Base-by-base conservation (phyloP, 2,329 filamentous ascomycete genomes). In the Diaporthe nobilis region DNA sequence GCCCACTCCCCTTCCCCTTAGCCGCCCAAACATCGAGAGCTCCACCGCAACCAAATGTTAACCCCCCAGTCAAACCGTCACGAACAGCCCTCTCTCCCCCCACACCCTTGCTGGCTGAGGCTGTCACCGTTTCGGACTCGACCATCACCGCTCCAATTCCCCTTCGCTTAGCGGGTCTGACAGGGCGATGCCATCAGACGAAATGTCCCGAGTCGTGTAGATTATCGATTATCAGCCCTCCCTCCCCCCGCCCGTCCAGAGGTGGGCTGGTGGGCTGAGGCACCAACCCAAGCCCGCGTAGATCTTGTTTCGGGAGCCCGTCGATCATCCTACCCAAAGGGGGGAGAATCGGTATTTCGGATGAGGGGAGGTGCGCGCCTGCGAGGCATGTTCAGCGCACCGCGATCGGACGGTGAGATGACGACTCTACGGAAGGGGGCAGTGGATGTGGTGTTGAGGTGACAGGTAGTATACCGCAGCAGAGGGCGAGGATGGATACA, bases 281-380 rank as follows among this genome's bases (percentile, higher is more conserved):
- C 37, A 39, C 10, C 15, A 22, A 25, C 49, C 49, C 25, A n/a
- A 55, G 51, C n/a, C 44, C 63, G 47, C 47, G 63, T 39, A 53
- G 63, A 53, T 68, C 63, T 53, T 51, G 63, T 68, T 68, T 68
- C 63, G 63, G 47, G 63, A 53, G 20, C 25, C 47, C 63, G 63
- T 39, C 63, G 63, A 68, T 68, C 63, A 39, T 39, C 63, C 65
- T 68, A 68, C 47, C 63, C 31, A 39, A 53, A 53, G 17, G 22
- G 31, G 47, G 22, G 65, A 37, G 13, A 15, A 17, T 68, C 63
- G 31, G 20, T 53, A 65, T 49, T 49, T 65, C 61, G n/a, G 34
- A 20, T 25, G 63, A 51, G 47, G 12, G 51, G n/a, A 15, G 20
- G 15, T 49, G 20, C 44, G 20, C 44, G 44, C 44, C 44, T 44